These are phyloP conservation scores for Pseudovirgaria hyperparasitica DNA, from an alignment of 2,329 filamentous ascomycete genomes.

Conservation along the genomic window DNA sequence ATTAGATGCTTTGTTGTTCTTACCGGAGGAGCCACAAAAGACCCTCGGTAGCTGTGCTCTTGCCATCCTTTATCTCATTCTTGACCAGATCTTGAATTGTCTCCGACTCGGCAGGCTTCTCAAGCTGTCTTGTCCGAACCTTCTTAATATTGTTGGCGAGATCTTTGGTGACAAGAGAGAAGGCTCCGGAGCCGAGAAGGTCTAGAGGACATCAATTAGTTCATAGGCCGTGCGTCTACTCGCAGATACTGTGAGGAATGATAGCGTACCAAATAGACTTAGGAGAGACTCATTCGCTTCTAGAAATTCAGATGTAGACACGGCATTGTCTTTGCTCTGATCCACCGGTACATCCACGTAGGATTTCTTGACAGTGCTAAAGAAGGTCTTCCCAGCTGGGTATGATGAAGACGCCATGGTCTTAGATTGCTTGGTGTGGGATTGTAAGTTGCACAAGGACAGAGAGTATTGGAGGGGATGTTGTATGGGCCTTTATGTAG, in stretches of 20 bases:
- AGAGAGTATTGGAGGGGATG: not conserved
- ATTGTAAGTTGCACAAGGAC: not conserved
- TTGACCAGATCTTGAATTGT: conserved; percentile 74
- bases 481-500: no score
- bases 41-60: conserved; percentile 79
- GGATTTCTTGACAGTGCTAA: conserved; percentile 72
- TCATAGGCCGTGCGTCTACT: not conserved
- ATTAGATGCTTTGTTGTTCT: conserved; percentile 15
- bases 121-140: conserved; percentile 71
- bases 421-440: conserved; percentile 2
- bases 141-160: conserved; percentile 93
- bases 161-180: conserved; percentile 83
- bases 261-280: conserved; percentile 63
- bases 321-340: conserved; percentile 58
- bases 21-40: conserved; percentile 85
- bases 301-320: conserved; percentile 77
- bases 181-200: conserved; percentile 56
- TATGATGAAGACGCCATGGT: conserved; percentile 19
- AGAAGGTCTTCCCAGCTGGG: conserved; percentile 62
- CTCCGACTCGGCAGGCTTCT: conserved; percentile 63
- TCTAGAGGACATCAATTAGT: no score
- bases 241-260: not conserved
- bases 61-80: conserved; percentile 82
- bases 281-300: conserved; percentile 80
- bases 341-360: conserved; percentile 75